Evolutionary conservation across 106 monocot genomes (phyloP).

Genomic region (Dactylorhiza incarnata): DNA sequence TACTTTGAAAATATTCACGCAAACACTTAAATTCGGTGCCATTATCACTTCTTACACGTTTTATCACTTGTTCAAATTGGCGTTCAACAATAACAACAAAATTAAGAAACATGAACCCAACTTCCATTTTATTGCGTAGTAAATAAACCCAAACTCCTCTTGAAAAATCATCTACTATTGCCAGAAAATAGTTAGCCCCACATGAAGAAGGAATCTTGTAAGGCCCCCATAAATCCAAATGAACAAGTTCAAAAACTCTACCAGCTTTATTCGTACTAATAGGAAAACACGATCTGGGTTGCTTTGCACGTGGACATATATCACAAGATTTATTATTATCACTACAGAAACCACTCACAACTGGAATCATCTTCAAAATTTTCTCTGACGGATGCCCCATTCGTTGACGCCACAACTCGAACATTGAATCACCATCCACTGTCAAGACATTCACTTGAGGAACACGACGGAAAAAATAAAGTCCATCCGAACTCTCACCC

Average conservation of each 20-base stretch:
- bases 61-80: background rate
- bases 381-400: conserved; percentile 1
- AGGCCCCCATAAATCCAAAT: conserved; percentile 9
- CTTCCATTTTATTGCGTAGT: background rate
- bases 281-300: background rate
- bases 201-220: conserved; percentile 2
- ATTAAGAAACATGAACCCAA: background rate
- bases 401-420: conserved; percentile 4
- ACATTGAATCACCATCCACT: background rate
- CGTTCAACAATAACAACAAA: background rate
- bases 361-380: background rate
- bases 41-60: background rate
- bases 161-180: conserved; percentile 6
- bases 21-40: too few relatives aligned
- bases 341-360: background rate
- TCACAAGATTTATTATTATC: background rate
- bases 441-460: background rate
- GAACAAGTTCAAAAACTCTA: conserved; percentile 9
- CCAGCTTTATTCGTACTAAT: background rate
- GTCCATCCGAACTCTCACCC: conserved; percentile 1
- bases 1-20: too few relatives aligned
- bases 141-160: background rate
- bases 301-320: background rate
- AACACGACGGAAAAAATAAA: background rate
- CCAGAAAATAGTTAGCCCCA: background rate